A percentile compares a stretch with the other conserved stretches of the same genome.
Evolutionary conservation across 345 rosid species (phyloP).

Genomic region (Combretum micranthum): DNA sequence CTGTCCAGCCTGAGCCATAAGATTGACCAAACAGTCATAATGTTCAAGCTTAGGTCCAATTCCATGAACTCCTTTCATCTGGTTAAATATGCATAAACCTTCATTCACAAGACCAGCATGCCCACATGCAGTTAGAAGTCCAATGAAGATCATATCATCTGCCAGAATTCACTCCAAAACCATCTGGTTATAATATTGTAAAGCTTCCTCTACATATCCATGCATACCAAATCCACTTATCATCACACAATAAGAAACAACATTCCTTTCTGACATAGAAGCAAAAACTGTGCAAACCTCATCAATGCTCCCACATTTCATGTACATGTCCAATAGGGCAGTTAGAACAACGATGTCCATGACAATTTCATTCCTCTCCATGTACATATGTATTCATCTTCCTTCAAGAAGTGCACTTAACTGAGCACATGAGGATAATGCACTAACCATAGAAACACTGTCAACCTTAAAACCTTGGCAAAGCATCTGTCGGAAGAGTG

Average conservation of each 20-base stretch:
- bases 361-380: slow-evolving; percentile 11
- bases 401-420: slow-evolving; percentile 32
- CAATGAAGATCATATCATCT: slow-evolving; percentile 26
- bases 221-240: slow-evolving; percentile 29
- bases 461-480: slow-evolving; percentile 17
- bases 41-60: slow-evolving; percentile 29
- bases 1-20: slow-evolving; percentile 16
- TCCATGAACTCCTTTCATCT: slow-evolving; percentile 13
- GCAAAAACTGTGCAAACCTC: slow-evolving; percentile 19
- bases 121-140: slow-evolving; percentile 25
- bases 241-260: slow-evolving; percentile 30
- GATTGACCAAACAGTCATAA: slow-evolving; percentile 26
- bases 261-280: slow-evolving; percentile 20
- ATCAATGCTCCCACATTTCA: slow-evolving; percentile 29
- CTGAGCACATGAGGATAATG: slow-evolving; percentile 29
- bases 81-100: slow-evolving; percentile 16
- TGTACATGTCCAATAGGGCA: slow-evolving; percentile 29
- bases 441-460: slow-evolving; percentile 18
- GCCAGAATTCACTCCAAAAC: slow-evolving; percentile 17
- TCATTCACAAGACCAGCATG: slow-evolving; percentile 23
- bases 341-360: slow-evolving; percentile 26
- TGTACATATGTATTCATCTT: slow-evolving; percentile 29
- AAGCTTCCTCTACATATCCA: slow-evolving; percentile 29
- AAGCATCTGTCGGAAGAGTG: slow-evolving; percentile 29
- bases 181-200: slow-evolving; percentile 23